A percentile compares a stretch with the other conserved stretches of the same genome.
These are phyloP conservation scores for Boletus speciosus DNA, from an alignment of 768 basidiomycete species.

Conservation along the genomic window DNA sequence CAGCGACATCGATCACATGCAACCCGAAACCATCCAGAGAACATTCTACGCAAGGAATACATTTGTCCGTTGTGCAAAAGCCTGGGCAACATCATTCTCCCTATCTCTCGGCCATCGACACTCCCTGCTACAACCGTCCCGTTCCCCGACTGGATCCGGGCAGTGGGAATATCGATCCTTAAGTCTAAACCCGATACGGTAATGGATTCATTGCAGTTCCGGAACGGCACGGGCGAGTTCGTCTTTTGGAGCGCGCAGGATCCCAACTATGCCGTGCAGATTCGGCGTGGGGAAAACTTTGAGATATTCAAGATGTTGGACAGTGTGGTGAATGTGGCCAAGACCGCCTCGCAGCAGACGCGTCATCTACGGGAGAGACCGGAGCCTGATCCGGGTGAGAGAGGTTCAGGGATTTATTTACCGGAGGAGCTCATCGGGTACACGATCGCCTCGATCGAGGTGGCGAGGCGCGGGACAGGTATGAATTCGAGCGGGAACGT, in stretches of 20 bases:
- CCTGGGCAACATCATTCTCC: slow-evolving; percentile 90
- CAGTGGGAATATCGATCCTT: slow-evolving; percentile 84
- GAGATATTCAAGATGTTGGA: slow-evolving; percentile 82
- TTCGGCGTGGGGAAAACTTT: slow-evolving; percentile 51
- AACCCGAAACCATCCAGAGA: slow-evolving; percentile 91
- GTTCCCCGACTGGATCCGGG: slow-evolving; percentile 88
- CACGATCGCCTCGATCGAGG: slow-evolving; percentile 79
- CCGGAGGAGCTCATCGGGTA: slow-evolving; percentile 91
- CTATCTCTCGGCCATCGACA: slow-evolving; percentile 57
- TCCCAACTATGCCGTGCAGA: slow-evolving; percentile 55
- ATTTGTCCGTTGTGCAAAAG: slow-evolving; percentile 98
- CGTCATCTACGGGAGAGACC: slow-evolving; percentile 75
- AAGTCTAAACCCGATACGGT: slow-evolving; percentile 74
- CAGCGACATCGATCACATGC: slow-evolving; percentile 86
- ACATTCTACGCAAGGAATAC: slow-evolving; percentile 89
- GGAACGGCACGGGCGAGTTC: slow-evolving; percentile 83
- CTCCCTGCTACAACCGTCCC: slow-evolving; percentile 47
- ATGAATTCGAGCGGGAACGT: slow-evolving; percentile 43
- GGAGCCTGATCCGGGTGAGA: slow-evolving; percentile 67
- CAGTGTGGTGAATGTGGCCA: slow-evolving; percentile 74
- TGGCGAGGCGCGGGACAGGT: slow-evolving; percentile 68
- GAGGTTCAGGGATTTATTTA: slow-evolving; percentile 84
- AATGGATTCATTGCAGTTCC: slow-evolving; percentile 69
- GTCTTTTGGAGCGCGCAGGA: slow-evolving; percentile 88
- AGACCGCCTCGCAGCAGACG: slow-evolving; percentile 80